Percentiles rank a stretch among this genome's conserved stretches.
Conservation (phyloP, 495 filamentous ascomycete genomes). For the Melanomma pulvis-pyrius region DNA sequence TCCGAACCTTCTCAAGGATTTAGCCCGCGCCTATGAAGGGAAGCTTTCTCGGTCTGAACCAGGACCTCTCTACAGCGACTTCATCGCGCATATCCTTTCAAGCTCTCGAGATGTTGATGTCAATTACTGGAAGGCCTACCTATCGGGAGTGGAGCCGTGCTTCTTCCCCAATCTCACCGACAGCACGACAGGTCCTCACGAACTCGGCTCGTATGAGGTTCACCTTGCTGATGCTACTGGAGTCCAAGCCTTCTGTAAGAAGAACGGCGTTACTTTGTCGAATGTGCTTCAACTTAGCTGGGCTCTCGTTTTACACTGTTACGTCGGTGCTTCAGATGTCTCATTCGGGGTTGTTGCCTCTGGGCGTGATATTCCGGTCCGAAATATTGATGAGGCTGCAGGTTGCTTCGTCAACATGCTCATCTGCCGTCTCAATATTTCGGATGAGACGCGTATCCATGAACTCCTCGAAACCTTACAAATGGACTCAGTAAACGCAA, state of each 20-base stretch:
- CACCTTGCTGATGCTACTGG: conserved; percentile 8
- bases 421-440: conserved; percentile 54
- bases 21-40: conserved; percentile 31
- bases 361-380: conserved; percentile 53
- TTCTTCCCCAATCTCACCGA: conserved; percentile 30
- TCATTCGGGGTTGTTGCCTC: conserved; percentile 60
- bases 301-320: conserved; percentile 56
- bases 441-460: conserved; percentile 43
- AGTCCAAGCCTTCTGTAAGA: conserved; percentile 53
- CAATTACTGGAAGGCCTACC: conserved; percentile 39
- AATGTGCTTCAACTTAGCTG: conserved; percentile 59
- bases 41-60: conserved; percentile 13
- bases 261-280: conserved; percentile 53
- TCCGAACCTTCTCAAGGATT: conserved; percentile 30
- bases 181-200: conserved; percentile 10
- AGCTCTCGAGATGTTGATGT: conserved; percentile 26
- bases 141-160: conserved; percentile 35
- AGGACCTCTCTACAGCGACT: conserved; percentile 37
- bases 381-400: conserved; percentile 52
- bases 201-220: conserved; percentile 21
- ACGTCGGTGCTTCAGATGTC: conserved; percentile 54
- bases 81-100: conserved; percentile 34
- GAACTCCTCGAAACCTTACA: conserved; percentile 27
- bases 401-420: conserved; percentile 61
- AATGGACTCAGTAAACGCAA: conserved; percentile 32